Conservation (phyloP, 345 rosid species). For the Firmiana major region DNA sequence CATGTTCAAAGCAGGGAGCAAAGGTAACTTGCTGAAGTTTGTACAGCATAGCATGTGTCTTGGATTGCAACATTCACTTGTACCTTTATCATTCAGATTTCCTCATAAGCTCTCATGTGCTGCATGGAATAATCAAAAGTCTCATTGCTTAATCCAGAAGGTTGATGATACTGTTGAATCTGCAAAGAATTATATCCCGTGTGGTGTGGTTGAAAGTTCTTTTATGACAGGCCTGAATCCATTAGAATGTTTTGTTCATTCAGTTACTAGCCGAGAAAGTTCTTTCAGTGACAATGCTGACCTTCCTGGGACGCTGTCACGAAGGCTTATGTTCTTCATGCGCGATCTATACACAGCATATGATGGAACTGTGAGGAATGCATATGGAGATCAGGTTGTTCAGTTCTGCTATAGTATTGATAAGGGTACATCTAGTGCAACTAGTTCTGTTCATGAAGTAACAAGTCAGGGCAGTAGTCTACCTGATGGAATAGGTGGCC, state of each 20-base stretch:
- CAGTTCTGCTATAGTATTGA: conserved; percentile 61
- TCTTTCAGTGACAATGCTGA: conserved; percentile 94
- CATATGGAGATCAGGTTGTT: conserved; percentile 74
- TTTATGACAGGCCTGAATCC: conserved; percentile 81
- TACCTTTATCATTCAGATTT: conserved; percentile 73
- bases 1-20: conserved; percentile 92
- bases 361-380: conserved; percentile 83
- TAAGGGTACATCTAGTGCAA: conserved; percentile 10
- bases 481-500: conserved; percentile 46
- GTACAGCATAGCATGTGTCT: conserved; percentile 90
- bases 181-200: conserved; percentile 64
- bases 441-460: neutral
- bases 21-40: conserved; percentile 74
- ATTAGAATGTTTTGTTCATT: conserved; percentile 75
- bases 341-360: conserved; percentile 69
- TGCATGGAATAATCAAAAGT: conserved; percentile 59
- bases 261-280: conserved; percentile 73
- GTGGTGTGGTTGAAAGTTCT: conserved; percentile 65
- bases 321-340: conserved; percentile 86
- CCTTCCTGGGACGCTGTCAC: conserved; percentile 82
- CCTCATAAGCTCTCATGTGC: conserved; percentile 65
- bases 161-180: conserved; percentile 30
- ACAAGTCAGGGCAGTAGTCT: conserved; percentile 8
- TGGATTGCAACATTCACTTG: conserved; percentile 79
- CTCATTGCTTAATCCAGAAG: conserved; percentile 13